These are phyloP conservation scores for Aspergillus sp. DNA, from an alignment of 2,329 filamentous ascomycete genomes.

Conservation along the genomic window DNA sequence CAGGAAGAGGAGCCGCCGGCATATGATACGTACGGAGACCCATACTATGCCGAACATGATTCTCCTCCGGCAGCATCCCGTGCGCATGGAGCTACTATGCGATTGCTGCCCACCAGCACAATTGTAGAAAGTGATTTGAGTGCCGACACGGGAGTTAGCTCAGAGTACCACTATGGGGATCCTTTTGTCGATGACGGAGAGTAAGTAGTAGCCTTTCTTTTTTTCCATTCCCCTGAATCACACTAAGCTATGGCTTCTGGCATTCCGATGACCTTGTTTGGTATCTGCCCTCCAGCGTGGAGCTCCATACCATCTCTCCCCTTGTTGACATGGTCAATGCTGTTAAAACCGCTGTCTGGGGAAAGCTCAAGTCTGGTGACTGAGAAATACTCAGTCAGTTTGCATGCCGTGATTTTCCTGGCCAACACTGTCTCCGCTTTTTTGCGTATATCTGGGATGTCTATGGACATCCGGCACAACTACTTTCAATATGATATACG, in stretches of 20 bases:
- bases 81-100: constrained; percentile 46
- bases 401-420: not conserved
- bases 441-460: not conserved
- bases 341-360: not conserved
- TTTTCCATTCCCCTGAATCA: constrained; percentile 16
- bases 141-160: constrained; percentile 28
- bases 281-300: not conserved
- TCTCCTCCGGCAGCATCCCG: constrained; percentile 28
- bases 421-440: not conserved
- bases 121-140: constrained; percentile 38
- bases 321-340: constrained; percentile 3
- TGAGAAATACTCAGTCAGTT: not conserved
- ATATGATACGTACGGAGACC: constrained; percentile 38
- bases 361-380: not conserved
- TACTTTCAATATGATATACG: not conserved
- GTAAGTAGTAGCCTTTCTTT: constrained; percentile 17
- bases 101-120: constrained; percentile 45
- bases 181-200: constrained; percentile 15
- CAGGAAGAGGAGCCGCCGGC: constrained; percentile 49
- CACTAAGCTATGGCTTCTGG: constrained; percentile 6
- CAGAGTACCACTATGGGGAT: constrained; percentile 32
- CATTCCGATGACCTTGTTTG: constrained; percentile 17
- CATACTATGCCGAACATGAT: constrained; percentile 23
- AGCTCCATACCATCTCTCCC: not conserved
- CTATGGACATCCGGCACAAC: constrained; percentile 6